Base-by-base conservation (phyloP, 306 rosid species). In the Prinsepia uniflora region DNA sequence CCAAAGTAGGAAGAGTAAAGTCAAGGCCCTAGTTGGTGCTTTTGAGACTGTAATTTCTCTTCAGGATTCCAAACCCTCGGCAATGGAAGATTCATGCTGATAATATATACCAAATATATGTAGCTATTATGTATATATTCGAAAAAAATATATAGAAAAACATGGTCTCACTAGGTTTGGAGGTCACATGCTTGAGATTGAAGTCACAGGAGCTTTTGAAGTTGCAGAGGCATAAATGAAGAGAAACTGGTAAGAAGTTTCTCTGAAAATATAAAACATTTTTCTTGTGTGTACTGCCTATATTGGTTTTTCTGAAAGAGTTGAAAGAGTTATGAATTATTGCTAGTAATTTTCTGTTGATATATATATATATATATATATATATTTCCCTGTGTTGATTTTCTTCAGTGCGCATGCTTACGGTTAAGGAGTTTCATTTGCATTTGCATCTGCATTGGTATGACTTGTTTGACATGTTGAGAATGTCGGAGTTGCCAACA, bases 31-130 rank as follows among this genome's bases (percentile, higher is more conserved):
- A 59, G 98, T 90, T 67, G 92, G 96, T 67, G 96, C 96, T 78
- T 89, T 92, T 71, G 98, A 90, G 75, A 90, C 92, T 1, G 96
- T 90, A 59, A 92, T 92, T 76, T 92, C 98, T 55, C 96, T 90
- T 56, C 96, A 73, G 74, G 96, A 86, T 57, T 62, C 73, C 59
- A 70, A 56, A 42, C 62, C 71, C 19, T 13, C 73, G 4, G 82
- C 78, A 59, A 75, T 72, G 59, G 72, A 72, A 65, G 76, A 74
- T 40, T 36, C 71, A 49, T 72, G 72, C 64, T 83, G 80, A 81
- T 30, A 3, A 30, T 30, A 30, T 74, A 78, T 43, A 69, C 59
- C 62, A 65, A 59, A 64, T 22, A 70, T 61, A 15, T 67, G 58
- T 18, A 47, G 71, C 65, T 67, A 57, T 53, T 66, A 8, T 83